Conservation (phyloP, 495 filamentous ascomycete genomes). For the Polyplosphaeria fusca region DNA sequence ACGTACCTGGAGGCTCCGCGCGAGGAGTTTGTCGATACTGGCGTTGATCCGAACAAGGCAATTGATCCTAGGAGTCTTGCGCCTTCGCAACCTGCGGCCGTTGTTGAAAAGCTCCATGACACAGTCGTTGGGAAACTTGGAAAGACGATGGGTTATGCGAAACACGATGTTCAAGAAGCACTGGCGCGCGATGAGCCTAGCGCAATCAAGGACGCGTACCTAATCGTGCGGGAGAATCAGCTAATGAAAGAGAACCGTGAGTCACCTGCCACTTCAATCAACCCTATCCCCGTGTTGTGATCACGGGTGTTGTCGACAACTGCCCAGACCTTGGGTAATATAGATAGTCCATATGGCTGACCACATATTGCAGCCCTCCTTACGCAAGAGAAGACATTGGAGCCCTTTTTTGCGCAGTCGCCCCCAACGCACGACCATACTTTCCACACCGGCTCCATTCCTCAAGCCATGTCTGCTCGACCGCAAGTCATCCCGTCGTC, state of each 20-base stretch:
- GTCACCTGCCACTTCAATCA: conserved; percentile 41
- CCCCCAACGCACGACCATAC: conserved; percentile 46
- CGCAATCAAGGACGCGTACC: conserved; percentile 97
- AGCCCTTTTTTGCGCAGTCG: conserved; percentile 52
- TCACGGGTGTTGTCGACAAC: too few species aligned
- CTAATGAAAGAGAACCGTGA: conserved; percentile 93
- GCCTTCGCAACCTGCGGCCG: conserved; percentile 67
- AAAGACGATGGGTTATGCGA: conserved; percentile 95
- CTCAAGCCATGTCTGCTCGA: conserved; percentile 4
- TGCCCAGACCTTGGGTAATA: too few species aligned
- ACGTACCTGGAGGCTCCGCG: conserved; percentile 83
- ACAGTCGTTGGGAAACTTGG: conserved; percentile 91
- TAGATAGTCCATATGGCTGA: too few species aligned
- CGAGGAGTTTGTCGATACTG: conserved; percentile 88
- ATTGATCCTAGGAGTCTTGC: conserved; percentile 77
- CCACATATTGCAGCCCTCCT: conserved; percentile 44
- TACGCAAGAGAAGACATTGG: conserved; percentile 45
- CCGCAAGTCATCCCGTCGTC: conserved; percentile 11
- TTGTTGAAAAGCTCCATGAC: conserved; percentile 86
- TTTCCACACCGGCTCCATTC: conserved; percentile 9
- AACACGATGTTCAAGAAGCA: conserved; percentile 91
- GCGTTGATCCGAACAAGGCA: conserved; percentile 84
- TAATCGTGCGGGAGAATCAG: conserved; percentile 96
- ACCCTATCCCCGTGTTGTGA: too few species aligned
- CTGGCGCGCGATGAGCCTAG: conserved; percentile 87